Evolutionary conservation across 345 rosid genomes (phyloP).

Genomic region (Acer negundo): DNA sequence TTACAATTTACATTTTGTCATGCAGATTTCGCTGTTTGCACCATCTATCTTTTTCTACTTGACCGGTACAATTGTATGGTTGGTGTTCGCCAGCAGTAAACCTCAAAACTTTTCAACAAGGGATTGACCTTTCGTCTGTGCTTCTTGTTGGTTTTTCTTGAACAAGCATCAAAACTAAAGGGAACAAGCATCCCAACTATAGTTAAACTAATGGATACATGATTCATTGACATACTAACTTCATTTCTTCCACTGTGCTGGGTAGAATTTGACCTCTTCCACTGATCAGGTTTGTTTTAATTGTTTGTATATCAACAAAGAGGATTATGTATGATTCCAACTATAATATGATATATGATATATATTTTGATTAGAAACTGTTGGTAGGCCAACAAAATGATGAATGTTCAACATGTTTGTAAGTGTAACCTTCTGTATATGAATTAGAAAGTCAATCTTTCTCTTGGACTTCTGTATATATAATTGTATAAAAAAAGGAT

Average conservation of each 20-base stretch:
- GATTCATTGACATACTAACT: conserved; percentile 6
- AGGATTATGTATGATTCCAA: conserved; percentile 5
- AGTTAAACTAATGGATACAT: not conserved
- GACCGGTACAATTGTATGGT: conserved; percentile 88
- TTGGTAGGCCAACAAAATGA: conserved; percentile 11
- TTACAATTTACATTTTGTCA: conserved; percentile 4
- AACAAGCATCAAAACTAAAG: conserved; percentile 18
- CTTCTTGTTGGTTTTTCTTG: not conserved
- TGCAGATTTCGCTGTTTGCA: conserved; percentile 75
- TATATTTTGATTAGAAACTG: not conserved
- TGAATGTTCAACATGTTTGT: not conserved
- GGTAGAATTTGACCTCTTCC: conserved; percentile 11
- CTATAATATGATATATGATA: not conserved
- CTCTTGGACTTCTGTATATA: not conserved
- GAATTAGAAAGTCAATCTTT: not conserved
- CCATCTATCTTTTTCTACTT: conserved; percentile 94
- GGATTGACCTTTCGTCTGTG: conserved; percentile 29
- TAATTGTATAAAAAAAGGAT: not conserved
- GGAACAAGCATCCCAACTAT: not conserved
- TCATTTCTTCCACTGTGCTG: conserved; percentile 13
- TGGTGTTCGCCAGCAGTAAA: conserved; percentile 83
- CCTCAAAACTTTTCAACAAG: conserved; percentile 68
- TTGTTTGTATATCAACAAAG: conserved; percentile 5
- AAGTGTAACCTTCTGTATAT: conserved; percentile 1
- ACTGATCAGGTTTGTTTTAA: conserved; percentile 9